Percentiles rank a stretch among this genome's conserved stretches.
Conservation (phyloP, 164 flowering plant genomes). For the Houttuynia cordata region DNA sequence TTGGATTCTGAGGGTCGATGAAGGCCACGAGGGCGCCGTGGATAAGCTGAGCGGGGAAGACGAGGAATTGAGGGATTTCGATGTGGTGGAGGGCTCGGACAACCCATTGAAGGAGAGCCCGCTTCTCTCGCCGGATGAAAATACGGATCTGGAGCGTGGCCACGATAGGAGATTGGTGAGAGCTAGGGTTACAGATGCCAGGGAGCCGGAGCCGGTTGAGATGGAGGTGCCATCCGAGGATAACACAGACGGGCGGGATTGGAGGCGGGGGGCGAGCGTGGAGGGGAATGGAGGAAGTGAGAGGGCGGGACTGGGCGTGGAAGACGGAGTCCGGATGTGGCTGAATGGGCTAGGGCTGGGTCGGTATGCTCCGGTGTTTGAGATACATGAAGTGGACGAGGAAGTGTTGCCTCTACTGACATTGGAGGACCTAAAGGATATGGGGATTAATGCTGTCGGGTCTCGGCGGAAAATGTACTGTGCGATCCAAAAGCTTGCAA, state of each 20-base stretch:
- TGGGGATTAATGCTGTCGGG: slow-evolving; percentile 84
- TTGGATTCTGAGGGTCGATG: slow-evolving; percentile 34
- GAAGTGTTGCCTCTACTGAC: slow-evolving; percentile 76
- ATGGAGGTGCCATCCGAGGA: slow-evolving; percentile 39
- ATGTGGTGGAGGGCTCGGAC: slow-evolving; percentile 31
- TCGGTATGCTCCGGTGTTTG: slow-evolving; percentile 66
- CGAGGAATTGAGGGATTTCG: slow-evolving; percentile 26
- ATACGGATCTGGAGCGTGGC: slow-evolving; percentile 18
- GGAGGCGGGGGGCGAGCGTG: slow-evolving; percentile 23
- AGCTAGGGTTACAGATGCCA: slow-evolving; percentile 25
- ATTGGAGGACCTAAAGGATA: slow-evolving; percentile 75
- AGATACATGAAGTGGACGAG: slow-evolving; percentile 91
- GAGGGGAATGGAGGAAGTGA: slow-evolving; percentile 32
- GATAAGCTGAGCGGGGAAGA: slow-evolving; percentile 28
- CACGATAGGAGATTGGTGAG: slow-evolving; percentile 17
- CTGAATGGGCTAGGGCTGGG: slow-evolving; percentile 64
- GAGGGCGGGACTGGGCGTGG: slow-evolving; percentile 18
- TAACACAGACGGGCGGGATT: slow-evolving; percentile 31
- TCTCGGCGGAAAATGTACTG: slow-evolving; percentile 61
- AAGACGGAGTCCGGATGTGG: slow-evolving; percentile 58
- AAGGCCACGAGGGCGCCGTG: slow-evolving; percentile 11
- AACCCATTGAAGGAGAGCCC: slow-evolving; percentile 49
- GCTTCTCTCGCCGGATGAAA: slow-evolving; percentile 15
- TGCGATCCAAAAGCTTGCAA: slow-evolving; percentile 59
- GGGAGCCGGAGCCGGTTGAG: slow-evolving; percentile 28